Evolutionary conservation across 345 rosid genomes (phyloP).

Genomic region (Clarkia xantiana): DNA sequence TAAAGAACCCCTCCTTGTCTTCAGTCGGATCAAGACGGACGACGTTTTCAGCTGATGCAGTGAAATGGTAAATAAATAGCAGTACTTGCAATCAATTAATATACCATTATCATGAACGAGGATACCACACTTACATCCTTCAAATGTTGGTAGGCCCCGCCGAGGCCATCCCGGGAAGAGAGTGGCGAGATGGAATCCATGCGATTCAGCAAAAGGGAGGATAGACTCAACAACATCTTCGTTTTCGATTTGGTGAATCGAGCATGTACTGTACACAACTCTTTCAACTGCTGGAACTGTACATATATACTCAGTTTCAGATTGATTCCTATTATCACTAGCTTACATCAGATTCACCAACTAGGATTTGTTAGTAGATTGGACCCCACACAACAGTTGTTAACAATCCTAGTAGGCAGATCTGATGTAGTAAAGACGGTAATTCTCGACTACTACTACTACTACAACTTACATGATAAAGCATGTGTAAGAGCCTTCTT

Average conservation of each 20-base stretch:
- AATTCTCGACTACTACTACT: too few species aligned
- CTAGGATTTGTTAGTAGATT: too few species aligned
- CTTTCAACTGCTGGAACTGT: slow-evolving; percentile 52
- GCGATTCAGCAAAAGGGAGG: slow-evolving; percentile 35
- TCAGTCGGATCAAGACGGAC: slow-evolving; percentile 35
- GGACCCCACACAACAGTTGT: too few species aligned
- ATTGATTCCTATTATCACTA: too few species aligned
- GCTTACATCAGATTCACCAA: too few species aligned
- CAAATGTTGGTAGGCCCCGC: slow-evolving; percentile 62
- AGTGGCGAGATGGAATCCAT: slow-evolving; percentile 44
- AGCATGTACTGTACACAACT: slow-evolving; percentile 87
- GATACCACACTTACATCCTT: slow-evolving; percentile 43
- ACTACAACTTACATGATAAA: slow-evolving; percentile 41
- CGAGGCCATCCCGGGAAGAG: slow-evolving; percentile 67
- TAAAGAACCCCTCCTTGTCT: slow-evolving; percentile 87
- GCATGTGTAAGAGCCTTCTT: slow-evolving; percentile 81
- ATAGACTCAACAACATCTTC: slow-evolving; percentile 70
- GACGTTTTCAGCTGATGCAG: slow-evolving; percentile 30
- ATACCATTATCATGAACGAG: too few species aligned
- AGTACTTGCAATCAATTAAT: background rate
- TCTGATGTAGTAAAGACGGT: too few species aligned
- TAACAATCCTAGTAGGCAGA: too few species aligned
- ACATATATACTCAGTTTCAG: background rate
- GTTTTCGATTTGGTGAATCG: slow-evolving; percentile 70
- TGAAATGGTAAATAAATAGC: background rate